Conservation (phyloP, 2,329 filamentous ascomycete species). For the Pseudocercospora fuligena region DNA sequence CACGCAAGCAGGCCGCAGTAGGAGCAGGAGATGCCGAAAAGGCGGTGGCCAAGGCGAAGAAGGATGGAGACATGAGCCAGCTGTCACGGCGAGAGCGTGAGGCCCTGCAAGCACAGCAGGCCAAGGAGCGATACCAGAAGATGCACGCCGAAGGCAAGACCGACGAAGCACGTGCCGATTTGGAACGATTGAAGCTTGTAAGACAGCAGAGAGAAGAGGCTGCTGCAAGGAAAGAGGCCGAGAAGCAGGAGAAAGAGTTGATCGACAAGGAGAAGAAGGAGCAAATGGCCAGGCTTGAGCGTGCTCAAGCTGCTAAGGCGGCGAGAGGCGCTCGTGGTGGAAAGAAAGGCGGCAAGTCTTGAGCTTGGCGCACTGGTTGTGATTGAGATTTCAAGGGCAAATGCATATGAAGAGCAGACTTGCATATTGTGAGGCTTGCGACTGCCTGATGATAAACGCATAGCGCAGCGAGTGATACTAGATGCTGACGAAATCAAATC, state of each 20-base stretch:
- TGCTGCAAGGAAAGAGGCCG: constrained; percentile 77
- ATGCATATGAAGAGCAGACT: background rate
- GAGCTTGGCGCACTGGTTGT: constrained; percentile 10
- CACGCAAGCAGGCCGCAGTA: constrained; percentile 70
- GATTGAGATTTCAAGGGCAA: background rate
- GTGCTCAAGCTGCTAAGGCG: constrained; percentile 49
- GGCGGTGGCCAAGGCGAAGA: constrained; percentile 62
- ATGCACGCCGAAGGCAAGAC: constrained; percentile 95
- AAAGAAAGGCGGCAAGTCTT: constrained; percentile 51
- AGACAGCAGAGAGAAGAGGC: constrained; percentile 85
- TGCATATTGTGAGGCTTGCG: constrained; percentile 19
- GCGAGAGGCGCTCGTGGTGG: constrained; percentile 47
- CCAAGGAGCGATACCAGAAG: constrained; percentile 89
- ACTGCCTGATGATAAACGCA: constrained; percentile 15
- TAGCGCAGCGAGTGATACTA: constrained; percentile 9
- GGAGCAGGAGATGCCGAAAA: constrained; percentile 54
- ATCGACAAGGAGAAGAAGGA: constrained; percentile 62
- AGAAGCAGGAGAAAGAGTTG: constrained; percentile 57
- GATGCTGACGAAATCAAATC: background rate
- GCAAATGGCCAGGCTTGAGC: constrained; percentile 53
- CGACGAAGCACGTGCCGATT: constrained; percentile 87
- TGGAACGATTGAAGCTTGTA: constrained; percentile 81
- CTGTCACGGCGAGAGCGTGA: constrained; percentile 73
- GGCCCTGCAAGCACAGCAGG: constrained; percentile 82
- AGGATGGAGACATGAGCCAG: constrained; percentile 59